Evolutionary conservation across 345 rosid species (phyloP).

Genomic region (Brassica carinata): DNA sequence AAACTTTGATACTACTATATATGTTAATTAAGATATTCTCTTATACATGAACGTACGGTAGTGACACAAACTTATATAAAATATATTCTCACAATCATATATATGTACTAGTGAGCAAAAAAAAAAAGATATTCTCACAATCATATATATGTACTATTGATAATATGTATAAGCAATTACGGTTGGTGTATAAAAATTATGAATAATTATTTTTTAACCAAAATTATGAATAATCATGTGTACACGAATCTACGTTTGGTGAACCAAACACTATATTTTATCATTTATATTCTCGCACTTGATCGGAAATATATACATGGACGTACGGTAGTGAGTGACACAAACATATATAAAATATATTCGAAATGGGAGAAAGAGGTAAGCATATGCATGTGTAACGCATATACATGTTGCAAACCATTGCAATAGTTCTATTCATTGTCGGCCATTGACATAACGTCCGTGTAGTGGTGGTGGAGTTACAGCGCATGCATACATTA

Average conservation of each 20-base stretch:
- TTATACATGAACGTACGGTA: too few species aligned
- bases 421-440: constrained; percentile 23
- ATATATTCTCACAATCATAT: too few species aligned
- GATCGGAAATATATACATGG: background rate
- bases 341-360: background rate
- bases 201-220: background rate
- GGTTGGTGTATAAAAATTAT: constrained; percentile 16
- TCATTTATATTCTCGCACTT: background rate
- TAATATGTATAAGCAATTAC: background rate
- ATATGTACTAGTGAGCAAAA: too few species aligned
- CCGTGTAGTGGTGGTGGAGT: constrained; percentile 16
- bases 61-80: too few species aligned
- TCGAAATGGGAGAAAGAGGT: background rate
- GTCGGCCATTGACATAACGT: constrained; percentile 31
- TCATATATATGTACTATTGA: background rate
- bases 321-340: constrained; percentile 17
- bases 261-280: constrained; percentile 30
- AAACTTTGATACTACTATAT: background rate
- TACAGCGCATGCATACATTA: constrained; percentile 36
- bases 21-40: background rate
- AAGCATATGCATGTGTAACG: constrained; percentile 10
- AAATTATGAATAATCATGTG: constrained; percentile 4
- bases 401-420: constrained; percentile 20
- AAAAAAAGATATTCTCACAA: background rate
- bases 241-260: constrained; percentile 30